Evolutionary conservation across 371 early-diverging fungal species (phyloP), one percentile per base, ranked within the genome.

Genomic region (Mortierella sp.): DNA sequence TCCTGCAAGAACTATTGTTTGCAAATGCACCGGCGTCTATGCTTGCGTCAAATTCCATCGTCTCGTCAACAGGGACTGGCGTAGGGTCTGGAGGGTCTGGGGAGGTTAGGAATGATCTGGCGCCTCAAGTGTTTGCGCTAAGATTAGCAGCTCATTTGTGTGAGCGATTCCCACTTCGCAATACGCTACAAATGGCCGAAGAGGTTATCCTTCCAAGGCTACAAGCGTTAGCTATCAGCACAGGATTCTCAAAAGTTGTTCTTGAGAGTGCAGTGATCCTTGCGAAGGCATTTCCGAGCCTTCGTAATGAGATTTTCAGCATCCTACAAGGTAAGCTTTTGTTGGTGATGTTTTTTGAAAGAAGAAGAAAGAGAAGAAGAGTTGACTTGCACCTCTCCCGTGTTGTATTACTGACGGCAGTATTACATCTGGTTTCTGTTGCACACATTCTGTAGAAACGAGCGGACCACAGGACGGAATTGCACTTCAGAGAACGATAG

Each of bases 1-100:
- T 88, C 57, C 69, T 89, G 16, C 84, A 87, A 1, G 89, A 91
- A 47, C 67, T 91, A 32, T 63, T 87, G 8, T 72, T 86, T 62
- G 86, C 88, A 15, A 88, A 84, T 0, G 85, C 74, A 0, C 65
- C 67, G 1, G 36, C 58, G 8, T 33, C 73, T 11, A 53, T 57
- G 38, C 47, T 58, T 19, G 33, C 68, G 2, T 11, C 47, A n/a
- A 50, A 5, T 43, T 43, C 43, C 15, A 10, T 43, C 13, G 43
- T n/a, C 15, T 24, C 58, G 36, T 45, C 71, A 40, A 28, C 63
- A 19, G 8, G 58, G 47, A 11, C 67, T 8, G 36, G 13, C 0
- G 48, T 64, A 13, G 58, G 38, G 1, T 41, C 52, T 4, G 65
- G 47, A 47, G 57, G 52, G 19, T 5, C n/a, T 38, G 67, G 61